Evolutionary conservation across 2,329 filamentous ascomycete species (phyloP).

Genomic region (Penicillium sp.): DNA sequence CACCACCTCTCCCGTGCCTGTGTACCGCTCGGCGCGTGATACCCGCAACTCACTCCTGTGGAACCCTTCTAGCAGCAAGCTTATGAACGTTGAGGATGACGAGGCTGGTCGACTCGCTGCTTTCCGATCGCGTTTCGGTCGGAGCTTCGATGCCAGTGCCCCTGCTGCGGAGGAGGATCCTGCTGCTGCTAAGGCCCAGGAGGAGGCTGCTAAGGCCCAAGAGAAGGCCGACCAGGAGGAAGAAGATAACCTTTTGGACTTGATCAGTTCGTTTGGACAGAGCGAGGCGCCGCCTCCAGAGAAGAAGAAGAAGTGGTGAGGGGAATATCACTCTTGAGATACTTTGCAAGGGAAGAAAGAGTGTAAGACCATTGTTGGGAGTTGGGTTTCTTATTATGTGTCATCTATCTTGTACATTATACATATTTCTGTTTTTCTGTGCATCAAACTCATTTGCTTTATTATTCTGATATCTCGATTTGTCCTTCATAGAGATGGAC

Average conservation of each 20-base stretch:
- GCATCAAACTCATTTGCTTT: neutral
- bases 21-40: slow-evolving; percentile 72
- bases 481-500: neutral
- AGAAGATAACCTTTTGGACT: slow-evolving; percentile 58
- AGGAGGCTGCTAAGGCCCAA: slow-evolving; percentile 48
- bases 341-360: neutral
- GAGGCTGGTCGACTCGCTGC: slow-evolving; percentile 87
- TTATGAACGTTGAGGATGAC: slow-evolving; percentile 89
- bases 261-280: slow-evolving; percentile 55
- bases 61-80: slow-evolving; percentile 80
- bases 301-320: slow-evolving; percentile 36
- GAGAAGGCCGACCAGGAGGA: slow-evolving; percentile 49
- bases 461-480: neutral
- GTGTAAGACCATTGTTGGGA: slow-evolving; percentile 14
- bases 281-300: slow-evolving; percentile 36
- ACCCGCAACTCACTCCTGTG: slow-evolving; percentile 85
- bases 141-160: slow-evolving; percentile 70
- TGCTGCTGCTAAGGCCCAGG: slow-evolving; percentile 27
- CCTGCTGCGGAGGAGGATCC: slow-evolving; percentile 30
- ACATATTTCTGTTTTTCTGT: slow-evolving; percentile 6
- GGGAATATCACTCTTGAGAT: slow-evolving; percentile 1
- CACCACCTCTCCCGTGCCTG: slow-evolving; percentile 53
- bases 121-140: slow-evolving; percentile 82
- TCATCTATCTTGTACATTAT: slow-evolving; percentile 25
- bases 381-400: slow-evolving; percentile 19